Percentiles rank a stretch among this genome's conserved stretches.
Evolutionary conservation across 306 rosid genomes (phyloP).

Genomic region (Prinsepia uniflora): DNA sequence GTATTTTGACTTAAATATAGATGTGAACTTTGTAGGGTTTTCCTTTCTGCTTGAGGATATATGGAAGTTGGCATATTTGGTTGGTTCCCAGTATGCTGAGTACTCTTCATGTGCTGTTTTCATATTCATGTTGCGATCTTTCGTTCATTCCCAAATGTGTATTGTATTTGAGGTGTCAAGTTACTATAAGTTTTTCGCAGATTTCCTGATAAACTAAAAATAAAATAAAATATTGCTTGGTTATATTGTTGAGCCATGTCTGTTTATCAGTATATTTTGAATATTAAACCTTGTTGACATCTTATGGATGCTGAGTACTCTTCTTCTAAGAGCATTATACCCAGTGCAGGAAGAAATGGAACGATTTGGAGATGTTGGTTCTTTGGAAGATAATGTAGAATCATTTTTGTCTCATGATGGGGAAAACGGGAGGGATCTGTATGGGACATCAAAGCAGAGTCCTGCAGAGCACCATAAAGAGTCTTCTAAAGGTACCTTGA

Average conservation of each 20-base stretch:
- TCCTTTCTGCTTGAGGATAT: not conserved
- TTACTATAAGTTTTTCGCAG: not conserved
- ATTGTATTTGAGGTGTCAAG: not conserved
- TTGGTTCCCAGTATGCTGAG: conserved; percentile 1
- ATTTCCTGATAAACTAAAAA: not conserved
- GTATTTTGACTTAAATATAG: conserved; percentile 36
- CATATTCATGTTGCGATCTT: not conserved
- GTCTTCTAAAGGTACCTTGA: conserved; percentile 65
- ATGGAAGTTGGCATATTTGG: not conserved
- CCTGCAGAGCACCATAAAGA: conserved; percentile 61
- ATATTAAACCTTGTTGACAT: not conserved
- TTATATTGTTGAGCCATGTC: not conserved
- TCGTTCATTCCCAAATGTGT: not conserved
- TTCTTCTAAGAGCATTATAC: conserved; percentile 12
- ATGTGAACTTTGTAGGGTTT: not conserved
- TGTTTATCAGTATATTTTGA: not conserved
- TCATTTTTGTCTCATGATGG: conserved; percentile 84
- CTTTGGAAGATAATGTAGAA: conserved; percentile 87
- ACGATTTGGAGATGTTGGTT: conserved; percentile 84
- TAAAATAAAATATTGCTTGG: not conserved
- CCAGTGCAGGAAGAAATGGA: conserved; percentile 80
- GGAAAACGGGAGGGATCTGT: conserved; percentile 73
- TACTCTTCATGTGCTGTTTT: not conserved
- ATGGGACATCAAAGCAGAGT: conserved; percentile 61
- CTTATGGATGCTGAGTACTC: conserved; percentile 2